A percentile compares a stretch with the other conserved stretches of the same genome.
phyloP scores from a whole-genome alignment of 2,329 filamentous ascomycete species.

The Talaromyces sp. region DNA sequence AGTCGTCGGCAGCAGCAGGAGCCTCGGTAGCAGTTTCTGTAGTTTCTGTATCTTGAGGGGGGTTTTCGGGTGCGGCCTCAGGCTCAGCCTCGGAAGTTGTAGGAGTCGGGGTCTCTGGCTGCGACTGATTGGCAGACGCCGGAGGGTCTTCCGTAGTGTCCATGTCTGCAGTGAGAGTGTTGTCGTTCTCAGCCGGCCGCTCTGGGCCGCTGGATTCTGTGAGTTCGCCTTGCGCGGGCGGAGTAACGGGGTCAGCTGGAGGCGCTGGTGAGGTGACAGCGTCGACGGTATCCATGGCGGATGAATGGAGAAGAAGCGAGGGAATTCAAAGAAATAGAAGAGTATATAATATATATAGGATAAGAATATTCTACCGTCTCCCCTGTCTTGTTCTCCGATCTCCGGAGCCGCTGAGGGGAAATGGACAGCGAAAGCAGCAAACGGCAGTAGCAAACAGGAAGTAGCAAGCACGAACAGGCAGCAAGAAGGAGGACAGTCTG shows the following conservation, averaged over 20 bases:
- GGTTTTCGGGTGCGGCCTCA: neutral
- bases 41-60: neutral
- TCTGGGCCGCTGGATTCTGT: conserved; percentile 1
- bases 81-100: neutral
- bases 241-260: conserved; percentile 1
- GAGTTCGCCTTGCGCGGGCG: neutral
- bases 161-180: conserved; percentile 12
- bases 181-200: neutral
- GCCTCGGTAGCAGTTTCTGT: neutral
- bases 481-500: neutral
- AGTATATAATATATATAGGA: neutral
- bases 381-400: neutral
- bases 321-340: neutral
- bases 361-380: neutral
- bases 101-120: neutral
- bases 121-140: conserved; percentile 1
- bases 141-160: conserved; percentile 16
- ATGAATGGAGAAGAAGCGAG: neutral
- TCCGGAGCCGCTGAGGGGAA: neutral
- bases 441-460: neutral
- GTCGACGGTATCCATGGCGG: conserved; percentile 6
- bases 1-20: conserved; percentile 1
- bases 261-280: conserved; percentile 4
- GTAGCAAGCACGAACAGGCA: neutral
- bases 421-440: neutral